Evolutionary conservation across 768 basidiomycete species (phyloP).

Genomic region (Mycena leptocephala): DNA sequence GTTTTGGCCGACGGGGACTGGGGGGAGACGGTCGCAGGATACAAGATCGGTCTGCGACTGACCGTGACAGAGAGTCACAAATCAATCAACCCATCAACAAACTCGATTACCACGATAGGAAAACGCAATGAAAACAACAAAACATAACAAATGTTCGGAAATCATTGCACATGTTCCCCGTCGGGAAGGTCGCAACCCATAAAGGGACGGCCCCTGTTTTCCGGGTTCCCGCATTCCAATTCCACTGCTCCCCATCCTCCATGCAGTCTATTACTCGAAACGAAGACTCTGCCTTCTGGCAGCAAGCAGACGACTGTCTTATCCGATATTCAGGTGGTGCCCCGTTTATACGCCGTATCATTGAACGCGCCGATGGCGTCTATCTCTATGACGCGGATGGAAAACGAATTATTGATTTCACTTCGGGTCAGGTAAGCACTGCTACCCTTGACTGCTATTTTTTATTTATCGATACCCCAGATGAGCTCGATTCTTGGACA

Average conservation of each 20-base stretch:
- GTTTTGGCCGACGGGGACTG: constrained; percentile 20
- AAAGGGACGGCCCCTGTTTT: constrained; percentile 23
- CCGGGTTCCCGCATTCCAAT: neutral
- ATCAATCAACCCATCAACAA: neutral
- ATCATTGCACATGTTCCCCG: constrained; percentile 4
- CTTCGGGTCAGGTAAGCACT: constrained; percentile 34
- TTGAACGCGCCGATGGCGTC: constrained; percentile 35
- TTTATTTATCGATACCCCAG: neutral
- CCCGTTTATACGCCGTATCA: constrained; percentile 36
- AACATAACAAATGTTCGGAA: constrained; percentile 3
- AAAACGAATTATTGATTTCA: constrained; percentile 37
- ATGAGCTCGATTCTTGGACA: constrained; percentile 41
- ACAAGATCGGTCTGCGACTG: neutral
- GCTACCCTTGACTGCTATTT: neutral
- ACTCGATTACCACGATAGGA: neutral
- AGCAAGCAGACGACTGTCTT: constrained; percentile 34
- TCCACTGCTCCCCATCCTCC: neutral
- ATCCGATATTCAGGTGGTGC: constrained; percentile 38
- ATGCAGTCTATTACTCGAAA: constrained; percentile 19
- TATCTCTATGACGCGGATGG: constrained; percentile 40
- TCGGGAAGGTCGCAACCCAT: constrained; percentile 1
- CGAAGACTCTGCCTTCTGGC: constrained; percentile 33
- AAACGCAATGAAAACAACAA: neutral
- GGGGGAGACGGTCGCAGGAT: neutral
- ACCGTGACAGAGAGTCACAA: neutral